Base-by-base conservation (phyloP, 345 rosid species). In the Rhizophora mangle region DNA sequence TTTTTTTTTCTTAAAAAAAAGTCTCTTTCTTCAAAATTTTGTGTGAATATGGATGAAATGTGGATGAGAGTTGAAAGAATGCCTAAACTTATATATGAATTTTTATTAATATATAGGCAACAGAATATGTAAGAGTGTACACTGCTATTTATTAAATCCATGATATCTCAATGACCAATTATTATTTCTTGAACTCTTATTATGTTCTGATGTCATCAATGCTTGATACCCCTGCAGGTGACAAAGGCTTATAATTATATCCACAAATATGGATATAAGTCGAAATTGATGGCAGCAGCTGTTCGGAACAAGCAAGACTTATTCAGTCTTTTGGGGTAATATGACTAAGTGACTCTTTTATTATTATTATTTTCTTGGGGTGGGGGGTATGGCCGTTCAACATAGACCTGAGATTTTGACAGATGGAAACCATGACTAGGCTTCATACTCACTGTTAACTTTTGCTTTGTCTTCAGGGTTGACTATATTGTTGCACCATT, bases 271-370 rank as follows among this genome's bases (percentile, higher is more conserved):
- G 96, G 97, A 60, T 80, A 91, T 72, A 95, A 89, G 76, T 89
- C 99, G 24, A 95, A 89, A 86, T 72, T 95, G 77, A 94, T 91
- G 96, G 98, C 97, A 43, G 98, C 99, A 69, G 97, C 97, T 63
- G 97, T 95, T 74, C 82, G 97, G 29, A 94, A 95, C 95, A 95
- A 89, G 76, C 96, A 91, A 76, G 96, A 91, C 83, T 77, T 95
- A 52, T 95, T 91, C 85, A 89, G 92, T 75, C 89, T 95, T 79
- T 75, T 95, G 76, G 97, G 98, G 99, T 91, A 80, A 67, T 62
- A 54, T 56, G 55, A 21, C 19, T 55, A 18, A 20, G 18, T 46
- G 26, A 9, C 18, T 10, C 6, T 24, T 24, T 24, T 24, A 24
- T 24, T 24, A 24, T 24, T 56, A 0, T 56, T 10, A 10, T 22